These are phyloP conservation scores for Aspergillus ibericus DNA, from an alignment of 2,329 filamentous ascomycete species.

Conservation along the genomic window DNA sequence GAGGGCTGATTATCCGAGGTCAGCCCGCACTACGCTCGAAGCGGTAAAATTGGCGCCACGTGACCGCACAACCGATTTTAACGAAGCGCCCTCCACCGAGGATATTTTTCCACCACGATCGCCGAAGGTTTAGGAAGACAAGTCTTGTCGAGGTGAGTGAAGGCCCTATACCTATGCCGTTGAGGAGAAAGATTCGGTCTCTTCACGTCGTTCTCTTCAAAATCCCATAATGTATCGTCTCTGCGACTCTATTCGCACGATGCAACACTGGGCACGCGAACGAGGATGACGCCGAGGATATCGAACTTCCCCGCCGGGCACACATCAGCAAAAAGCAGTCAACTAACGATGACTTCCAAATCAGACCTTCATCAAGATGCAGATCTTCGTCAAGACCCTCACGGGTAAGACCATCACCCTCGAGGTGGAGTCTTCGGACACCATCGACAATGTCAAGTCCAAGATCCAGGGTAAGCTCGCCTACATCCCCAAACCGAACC, in stretches of 20 bases:
- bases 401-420: slow-evolving; percentile 99
- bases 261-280: background rate
- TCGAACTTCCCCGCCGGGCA: background rate
- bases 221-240: background rate
- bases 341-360: slow-evolving; percentile 18
- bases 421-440: slow-evolving; percentile 99
- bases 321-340: background rate
- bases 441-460: slow-evolving; percentile 99
- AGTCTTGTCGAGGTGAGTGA: slow-evolving; percentile 57
- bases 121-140: slow-evolving; percentile 62
- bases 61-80: slow-evolving; percentile 45
- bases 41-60: slow-evolving; percentile 22
- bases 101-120: slow-evolving; percentile 29
- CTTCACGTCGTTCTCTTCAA: background rate
- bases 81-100: slow-evolving; percentile 26
- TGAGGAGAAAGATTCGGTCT: background rate
- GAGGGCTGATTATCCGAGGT: slow-evolving; percentile 10
- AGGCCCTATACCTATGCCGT: slow-evolving; percentile 3
- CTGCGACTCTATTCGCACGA: background rate
- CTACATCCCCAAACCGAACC: background rate
- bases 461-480: slow-evolving; percentile 70
- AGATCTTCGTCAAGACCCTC: slow-evolving; percentile 65
- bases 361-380: slow-evolving; percentile 51
- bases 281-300: background rate
- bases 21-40: slow-evolving; percentile 11